Conservation (phyloP, 352 stramenopile species). For the Globisporangium paroecandrum region DNA sequence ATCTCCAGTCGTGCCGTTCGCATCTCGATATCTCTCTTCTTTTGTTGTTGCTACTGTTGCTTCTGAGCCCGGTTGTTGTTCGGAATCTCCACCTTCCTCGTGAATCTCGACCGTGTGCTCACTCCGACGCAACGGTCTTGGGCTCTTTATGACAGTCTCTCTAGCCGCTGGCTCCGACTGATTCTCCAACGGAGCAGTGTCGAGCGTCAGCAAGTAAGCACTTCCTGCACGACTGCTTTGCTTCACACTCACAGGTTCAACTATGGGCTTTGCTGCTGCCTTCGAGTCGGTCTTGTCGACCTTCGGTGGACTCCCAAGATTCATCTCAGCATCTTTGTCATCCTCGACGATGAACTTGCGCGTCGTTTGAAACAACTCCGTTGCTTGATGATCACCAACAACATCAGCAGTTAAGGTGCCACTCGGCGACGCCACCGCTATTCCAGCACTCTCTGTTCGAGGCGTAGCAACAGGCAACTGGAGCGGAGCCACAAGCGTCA, state of each 20-base stretch:
- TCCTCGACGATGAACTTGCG: not conserved
- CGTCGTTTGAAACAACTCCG: constrained; percentile 10
- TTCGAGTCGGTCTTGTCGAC: not conserved
- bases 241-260: not conserved
- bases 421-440: not conserved
- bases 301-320: not conserved
- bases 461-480: not conserved
- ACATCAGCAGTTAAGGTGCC: no score
- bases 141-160: not conserved
- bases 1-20: not conserved
- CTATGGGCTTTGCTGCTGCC: not conserved
- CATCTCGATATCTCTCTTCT: not conserved
- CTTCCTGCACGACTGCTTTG: not conserved
- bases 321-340: not conserved
- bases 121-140: not conserved
- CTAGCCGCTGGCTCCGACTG: not conserved
- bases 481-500: not conserved
- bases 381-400: not conserved
- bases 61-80: not conserved
- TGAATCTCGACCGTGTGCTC: constrained; percentile 12
- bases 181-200: not conserved
- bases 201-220: not conserved
- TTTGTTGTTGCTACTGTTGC: not conserved
- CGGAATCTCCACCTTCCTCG: not conserved
- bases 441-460: not conserved